Evolutionary conservation across 2,329 filamentous ascomycete species (phyloP).

Genomic region (Pseudopithomyces maydicus): DNA sequence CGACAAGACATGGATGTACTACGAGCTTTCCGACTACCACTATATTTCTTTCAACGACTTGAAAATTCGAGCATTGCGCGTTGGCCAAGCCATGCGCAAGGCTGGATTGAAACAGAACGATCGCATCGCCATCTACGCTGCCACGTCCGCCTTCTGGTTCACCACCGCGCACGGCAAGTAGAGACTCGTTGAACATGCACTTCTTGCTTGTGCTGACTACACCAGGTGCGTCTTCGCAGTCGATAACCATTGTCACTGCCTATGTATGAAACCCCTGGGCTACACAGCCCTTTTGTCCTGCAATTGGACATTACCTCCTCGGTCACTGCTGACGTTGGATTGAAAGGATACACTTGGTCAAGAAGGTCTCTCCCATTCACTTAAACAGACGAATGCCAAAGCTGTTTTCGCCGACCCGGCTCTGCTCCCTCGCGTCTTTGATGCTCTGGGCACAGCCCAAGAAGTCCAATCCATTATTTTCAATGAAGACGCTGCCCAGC

Average conservation of each 20-base stretch:
- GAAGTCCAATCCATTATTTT: conserved; percentile 64
- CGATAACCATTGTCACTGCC: conserved; percentile 88
- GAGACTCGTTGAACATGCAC: not conserved
- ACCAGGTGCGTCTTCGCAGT: conserved; percentile 75
- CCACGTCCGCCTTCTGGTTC: conserved; percentile 84
- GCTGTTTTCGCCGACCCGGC: conserved; percentile 88
- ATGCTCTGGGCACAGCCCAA: conserved; percentile 60
- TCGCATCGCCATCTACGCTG: conserved; percentile 79
- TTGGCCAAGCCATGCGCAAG: conserved; percentile 75
- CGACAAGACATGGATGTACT: conserved; percentile 90
- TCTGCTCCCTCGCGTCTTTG: conserved; percentile 62
- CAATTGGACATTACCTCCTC: no score
- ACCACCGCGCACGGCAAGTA: conserved; percentile 72
- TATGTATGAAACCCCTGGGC: no score
- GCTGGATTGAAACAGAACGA: conserved; percentile 73
- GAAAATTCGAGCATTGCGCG: conserved; percentile 68
- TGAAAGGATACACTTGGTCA: conserved; percentile 91
- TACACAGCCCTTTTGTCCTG: no score
- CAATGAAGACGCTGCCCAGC: conserved; percentile 60
- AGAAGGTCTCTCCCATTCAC: conserved; percentile 82
- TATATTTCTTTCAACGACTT: conserved; percentile 83
- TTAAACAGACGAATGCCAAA: conserved; percentile 78
- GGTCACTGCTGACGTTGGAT: no score
- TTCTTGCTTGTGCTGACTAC: conserved; percentile 12
- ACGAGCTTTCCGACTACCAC: conserved; percentile 77